A percentile compares a stretch with the other conserved stretches of the same genome.
phyloP scores from a whole-genome alignment of 805 yeast species.

The Barnettozyma wickerhamii region DNA sequence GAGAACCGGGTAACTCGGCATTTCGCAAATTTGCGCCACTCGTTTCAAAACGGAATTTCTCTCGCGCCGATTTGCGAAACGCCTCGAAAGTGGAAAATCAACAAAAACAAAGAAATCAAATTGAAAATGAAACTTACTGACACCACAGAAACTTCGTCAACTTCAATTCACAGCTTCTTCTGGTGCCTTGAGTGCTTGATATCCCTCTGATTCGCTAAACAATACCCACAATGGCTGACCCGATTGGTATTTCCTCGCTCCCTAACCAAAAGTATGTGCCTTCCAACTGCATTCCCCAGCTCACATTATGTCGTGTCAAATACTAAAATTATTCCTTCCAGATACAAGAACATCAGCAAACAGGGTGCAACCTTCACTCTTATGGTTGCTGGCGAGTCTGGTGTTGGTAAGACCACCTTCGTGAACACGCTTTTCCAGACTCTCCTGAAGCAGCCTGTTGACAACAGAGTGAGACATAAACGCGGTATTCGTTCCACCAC shows the following conservation, averaged over 20 bases:
- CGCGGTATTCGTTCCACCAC: conserved; percentile 66
- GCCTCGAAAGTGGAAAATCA: too few relatives aligned
- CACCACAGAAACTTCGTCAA: too few relatives aligned
- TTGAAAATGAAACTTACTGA: too few relatives aligned
- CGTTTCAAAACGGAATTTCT: too few relatives aligned
- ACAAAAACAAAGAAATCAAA: too few relatives aligned
- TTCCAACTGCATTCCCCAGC: background rate
- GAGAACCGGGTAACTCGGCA: too few relatives aligned
- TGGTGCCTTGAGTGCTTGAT: background rate
- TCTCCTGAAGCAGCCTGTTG: conserved; percentile 51
- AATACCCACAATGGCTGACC: conserved; percentile 21
- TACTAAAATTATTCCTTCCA: too few relatives aligned
- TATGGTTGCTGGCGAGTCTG: conserved; percentile 90
- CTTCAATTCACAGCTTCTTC: too few relatives aligned
- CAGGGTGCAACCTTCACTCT: conserved; percentile 73
- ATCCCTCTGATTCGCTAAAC: background rate
- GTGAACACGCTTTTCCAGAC: conserved; percentile 82
- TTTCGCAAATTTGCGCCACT: too few relatives aligned
- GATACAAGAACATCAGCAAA: conserved; percentile 71
- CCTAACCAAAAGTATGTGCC: conserved; percentile 28
- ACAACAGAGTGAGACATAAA: conserved; percentile 39
- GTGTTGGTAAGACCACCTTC: conserved; percentile 90
- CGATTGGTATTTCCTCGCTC: conserved; percentile 27
- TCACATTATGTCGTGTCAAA: too few relatives aligned
- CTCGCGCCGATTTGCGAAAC: too few relatives aligned